Evolutionary conservation across 345 rosid species (phyloP).

Genomic region (Alliaria petiolata): DNA sequence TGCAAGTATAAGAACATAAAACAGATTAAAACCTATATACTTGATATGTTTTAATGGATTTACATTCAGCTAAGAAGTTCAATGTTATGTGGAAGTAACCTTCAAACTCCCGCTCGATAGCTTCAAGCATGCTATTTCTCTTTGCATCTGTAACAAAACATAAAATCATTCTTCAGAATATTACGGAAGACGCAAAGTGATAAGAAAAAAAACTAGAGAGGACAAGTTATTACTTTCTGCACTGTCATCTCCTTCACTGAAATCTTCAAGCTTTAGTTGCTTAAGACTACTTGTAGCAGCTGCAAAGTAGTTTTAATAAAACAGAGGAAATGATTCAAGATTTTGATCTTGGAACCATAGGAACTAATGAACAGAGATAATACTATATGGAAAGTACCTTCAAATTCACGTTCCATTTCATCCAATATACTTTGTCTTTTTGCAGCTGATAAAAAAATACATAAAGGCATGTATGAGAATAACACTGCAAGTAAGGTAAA

Average conservation of each 20-base stretch:
- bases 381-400: conserved; percentile 10
- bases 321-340: conserved; percentile 5
- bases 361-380: neutral
- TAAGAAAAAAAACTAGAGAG: neutral
- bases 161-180: neutral
- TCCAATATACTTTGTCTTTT: conserved; percentile 32
- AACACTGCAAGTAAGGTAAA: neutral
- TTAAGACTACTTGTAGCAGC: conserved; percentile 30
- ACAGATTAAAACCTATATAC: neutral
- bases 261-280: conserved; percentile 16
- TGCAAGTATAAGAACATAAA: conserved; percentile 3
- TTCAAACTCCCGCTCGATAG: conserved; percentile 34
- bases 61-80: conserved; percentile 1
- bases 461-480: neutral
- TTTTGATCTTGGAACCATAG: neutral
- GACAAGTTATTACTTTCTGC: conserved; percentile 6
- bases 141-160: conserved; percentile 21
- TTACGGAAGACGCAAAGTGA: neutral
- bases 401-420: conserved; percentile 35
- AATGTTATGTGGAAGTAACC: conserved; percentile 22
- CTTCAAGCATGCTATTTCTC: conserved; percentile 32
- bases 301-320: conserved; percentile 5
- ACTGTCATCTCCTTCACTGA: conserved; percentile 14
- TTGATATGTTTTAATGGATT: neutral
- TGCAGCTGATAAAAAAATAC: conserved; percentile 27